Evolutionary conservation across 805 yeast species (phyloP), one percentile per base, ranked within the genome.

Genomic region (Zygosaccharomyces siamensis): DNA sequence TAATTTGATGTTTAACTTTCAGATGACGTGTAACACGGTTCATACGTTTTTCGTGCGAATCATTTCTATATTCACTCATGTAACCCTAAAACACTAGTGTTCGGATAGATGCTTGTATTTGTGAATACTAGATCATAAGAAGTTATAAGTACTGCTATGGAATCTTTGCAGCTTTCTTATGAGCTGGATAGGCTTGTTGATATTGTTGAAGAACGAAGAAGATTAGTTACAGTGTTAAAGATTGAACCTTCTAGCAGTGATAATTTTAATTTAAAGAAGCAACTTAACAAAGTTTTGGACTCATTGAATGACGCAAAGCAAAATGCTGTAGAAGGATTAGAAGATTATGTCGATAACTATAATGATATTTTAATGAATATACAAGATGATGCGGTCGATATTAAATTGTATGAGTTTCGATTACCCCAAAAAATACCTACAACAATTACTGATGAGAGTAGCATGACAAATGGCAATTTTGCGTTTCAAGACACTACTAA

Each of bases 161-260:
- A 56, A 30, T 43, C 46, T 20, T 41, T 62, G 38, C 57, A 57
- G 44, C 35, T 61, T 8, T 47, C 55, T n/a, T 61, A 63, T 36
- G 67, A 61, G 50, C 37, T 63, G 11, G 64, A 61, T 21, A 61
- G 49, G 45, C 43, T 66, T 31, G 45, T 46, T 4, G 65, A 63
- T 49, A 23, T 63, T 18, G 52, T 64, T 4, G 66, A 63, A 14
- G 70, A 66, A 43, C 56, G 69, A 27, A 36, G 43, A 12, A 48
- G 69, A 33, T 46, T 66, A n/a, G 46, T 58, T 2, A 41, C 50
- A 4, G 52, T 49, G 23, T 37, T 63, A 30, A 36, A 50, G 28
- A 53, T 64, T 12, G 41, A 41, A 24, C 67, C 68, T 2, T 61
- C 69, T 2, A 39, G 45, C 2, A 53, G 51, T n/a, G 69, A 64